phyloP scores from a whole-genome alignment of 257 asterid species.

The Mentha longifolia region DNA sequence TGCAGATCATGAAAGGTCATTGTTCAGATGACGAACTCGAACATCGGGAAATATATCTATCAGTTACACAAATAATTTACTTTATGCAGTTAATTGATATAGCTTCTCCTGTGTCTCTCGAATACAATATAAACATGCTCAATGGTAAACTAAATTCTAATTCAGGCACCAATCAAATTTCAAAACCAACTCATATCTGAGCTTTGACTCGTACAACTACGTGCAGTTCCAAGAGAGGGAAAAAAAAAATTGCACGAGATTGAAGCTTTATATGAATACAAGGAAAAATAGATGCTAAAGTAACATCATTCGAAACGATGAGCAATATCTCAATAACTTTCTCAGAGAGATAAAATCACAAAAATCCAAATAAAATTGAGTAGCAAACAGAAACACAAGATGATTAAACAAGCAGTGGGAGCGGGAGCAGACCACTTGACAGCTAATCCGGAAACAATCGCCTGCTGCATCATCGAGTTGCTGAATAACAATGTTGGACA shows the following conservation, averaged over 20 bases:
- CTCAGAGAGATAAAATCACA: conserved; percentile 8
- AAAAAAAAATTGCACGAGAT: not conserved
- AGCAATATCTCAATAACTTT: conserved; percentile 14
- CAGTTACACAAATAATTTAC: conserved; percentile 5
- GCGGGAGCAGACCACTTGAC: conserved; percentile 91
- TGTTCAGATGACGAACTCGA: conserved; percentile 11
- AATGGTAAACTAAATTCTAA: conserved; percentile 13
- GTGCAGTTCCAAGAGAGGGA: not conserved
- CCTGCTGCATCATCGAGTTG: conserved; percentile 99
- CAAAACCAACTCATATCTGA: not conserved
- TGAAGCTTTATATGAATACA: not conserved
- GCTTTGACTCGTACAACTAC: conserved; percentile 5
- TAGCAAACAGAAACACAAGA: conserved; percentile 15
- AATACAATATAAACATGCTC: conserved; percentile 3
- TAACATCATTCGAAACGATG: not conserved
- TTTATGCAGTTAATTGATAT: conserved; percentile 1
- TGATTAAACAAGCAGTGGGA: conserved; percentile 23
- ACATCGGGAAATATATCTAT: conserved; percentile 5
- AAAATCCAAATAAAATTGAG: conserved; percentile 17
- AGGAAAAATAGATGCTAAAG: not conserved
- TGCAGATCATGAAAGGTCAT: conserved; percentile 15
- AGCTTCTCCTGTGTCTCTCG: not conserved
- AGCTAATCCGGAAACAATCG: conserved; percentile 98
- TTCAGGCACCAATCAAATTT: conserved; percentile 10
- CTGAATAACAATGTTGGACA: conserved; percentile 80